Conservation (phyloP, 768 basidiomycete genomes). For the Collybia sp. region DNA sequence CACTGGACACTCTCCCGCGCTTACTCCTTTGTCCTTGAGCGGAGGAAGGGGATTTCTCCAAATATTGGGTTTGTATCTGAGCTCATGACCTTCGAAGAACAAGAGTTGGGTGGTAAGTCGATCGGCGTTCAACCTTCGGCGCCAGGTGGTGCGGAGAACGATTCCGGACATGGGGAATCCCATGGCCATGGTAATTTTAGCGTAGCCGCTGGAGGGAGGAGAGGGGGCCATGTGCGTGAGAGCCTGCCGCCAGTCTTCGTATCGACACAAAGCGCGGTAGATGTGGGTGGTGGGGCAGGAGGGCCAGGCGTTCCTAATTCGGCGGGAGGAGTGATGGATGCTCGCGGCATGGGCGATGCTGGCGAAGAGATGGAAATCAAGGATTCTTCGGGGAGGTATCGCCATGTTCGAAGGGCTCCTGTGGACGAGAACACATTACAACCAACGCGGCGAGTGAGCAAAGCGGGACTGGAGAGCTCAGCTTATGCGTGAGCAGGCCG, state of each 20-base stretch:
- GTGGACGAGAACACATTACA: slow-evolving; percentile 87
- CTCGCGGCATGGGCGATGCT: slow-evolving; percentile 52
- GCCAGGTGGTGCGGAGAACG: slow-evolving; percentile 15
- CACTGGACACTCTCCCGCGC: slow-evolving; percentile 94
- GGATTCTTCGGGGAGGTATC: slow-evolving; percentile 79
- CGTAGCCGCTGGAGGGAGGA: slow-evolving; percentile 38
- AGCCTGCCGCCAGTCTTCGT: slow-evolving; percentile 59
- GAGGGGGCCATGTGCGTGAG: slow-evolving; percentile 67
- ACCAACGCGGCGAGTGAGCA: slow-evolving; percentile 86
- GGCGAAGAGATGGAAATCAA: slow-evolving; percentile 88
- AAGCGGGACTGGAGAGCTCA: slow-evolving; percentile 82
- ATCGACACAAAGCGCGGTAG: neutral
- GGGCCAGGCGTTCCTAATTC: slow-evolving; percentile 14
- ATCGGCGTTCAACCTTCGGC: slow-evolving; percentile 53
- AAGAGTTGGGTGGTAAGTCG: slow-evolving; percentile 77
- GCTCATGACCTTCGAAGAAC: slow-evolving; percentile 94
- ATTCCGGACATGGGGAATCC: slow-evolving; percentile 15
- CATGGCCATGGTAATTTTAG: slow-evolving; percentile 32
- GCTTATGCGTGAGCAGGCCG: no score
- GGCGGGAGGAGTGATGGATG: slow-evolving; percentile 29
- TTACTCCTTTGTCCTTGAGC: slow-evolving; percentile 87
- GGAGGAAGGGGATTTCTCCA: slow-evolving; percentile 91
- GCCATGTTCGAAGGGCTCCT: slow-evolving; percentile 83
- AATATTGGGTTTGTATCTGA: slow-evolving; percentile 98
- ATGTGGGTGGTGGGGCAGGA: slow-evolving; percentile 1